These are phyloP conservation scores for Cystoisospora suis DNA, from an alignment of 169 alveolate species.

Conservation along the genomic window DNA sequence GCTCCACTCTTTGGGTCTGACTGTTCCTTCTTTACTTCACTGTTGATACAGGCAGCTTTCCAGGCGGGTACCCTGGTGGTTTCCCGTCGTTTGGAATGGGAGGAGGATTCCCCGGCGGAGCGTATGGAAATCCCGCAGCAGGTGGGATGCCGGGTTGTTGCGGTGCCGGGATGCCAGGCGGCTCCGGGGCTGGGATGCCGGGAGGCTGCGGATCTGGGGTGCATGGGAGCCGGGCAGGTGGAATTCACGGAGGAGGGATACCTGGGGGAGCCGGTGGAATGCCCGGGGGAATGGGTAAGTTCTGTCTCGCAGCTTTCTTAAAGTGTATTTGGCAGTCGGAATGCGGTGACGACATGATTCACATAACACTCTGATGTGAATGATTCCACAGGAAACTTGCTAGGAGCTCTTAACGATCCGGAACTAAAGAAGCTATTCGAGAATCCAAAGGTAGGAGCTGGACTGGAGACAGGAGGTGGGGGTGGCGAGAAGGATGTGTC, in stretches of 20 bases:
- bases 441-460: conserved; percentile 63
- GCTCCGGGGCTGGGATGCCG: conserved; percentile 31
- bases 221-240: conserved; percentile 76
- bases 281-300: conserved; percentile 59
- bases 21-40: neutral
- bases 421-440: conserved; percentile 50
- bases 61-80: conserved; percentile 65
- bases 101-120: conserved; percentile 75
- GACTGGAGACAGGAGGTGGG: neutral
- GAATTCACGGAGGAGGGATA: conserved; percentile 73
- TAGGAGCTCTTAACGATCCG: conserved; percentile 65
- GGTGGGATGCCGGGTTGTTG: conserved; percentile 75
- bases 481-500: neutral
- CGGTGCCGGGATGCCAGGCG: conserved; percentile 9
- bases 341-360: no score
- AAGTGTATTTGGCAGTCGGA: neutral
- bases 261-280: conserved; percentile 70
- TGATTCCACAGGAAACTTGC: conserved; percentile 46
- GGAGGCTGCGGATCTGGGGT: conserved; percentile 74
- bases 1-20: no score
- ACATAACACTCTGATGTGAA: neutral
- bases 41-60: conserved; percentile 69
- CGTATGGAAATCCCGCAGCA: conserved; percentile 68
- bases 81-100: conserved; percentile 43
- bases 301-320: neutral